A percentile compares a stretch with the other conserved stretches of the same genome.
Conservation (phyloP, 179 eudicot species). For the Beta corolliflora region DNA sequence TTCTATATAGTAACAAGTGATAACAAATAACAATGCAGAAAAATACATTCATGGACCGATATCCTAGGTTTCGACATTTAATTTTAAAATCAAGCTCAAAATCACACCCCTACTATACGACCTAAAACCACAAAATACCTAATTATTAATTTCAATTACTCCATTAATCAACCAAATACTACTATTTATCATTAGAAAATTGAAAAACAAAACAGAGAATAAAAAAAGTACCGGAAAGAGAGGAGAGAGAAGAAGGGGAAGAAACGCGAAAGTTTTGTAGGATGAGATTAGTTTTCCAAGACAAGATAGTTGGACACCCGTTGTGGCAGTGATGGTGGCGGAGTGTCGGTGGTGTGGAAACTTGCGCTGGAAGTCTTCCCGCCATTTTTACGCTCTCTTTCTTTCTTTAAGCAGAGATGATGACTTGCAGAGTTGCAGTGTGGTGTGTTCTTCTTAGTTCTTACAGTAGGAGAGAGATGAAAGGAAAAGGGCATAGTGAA, state of each 20-base stretch:
- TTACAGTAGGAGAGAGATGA: not conserved
- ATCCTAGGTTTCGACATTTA: too few relatives aligned
- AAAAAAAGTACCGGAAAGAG: constrained; percentile 37
- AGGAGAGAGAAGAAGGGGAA: constrained; percentile 31
- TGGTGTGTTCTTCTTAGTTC: not conserved
- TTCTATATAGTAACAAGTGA: too few relatives aligned
- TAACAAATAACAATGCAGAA: too few relatives aligned
- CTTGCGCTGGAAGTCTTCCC: constrained; percentile 49
- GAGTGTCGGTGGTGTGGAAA: constrained; percentile 41
- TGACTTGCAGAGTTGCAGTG: not conserved
- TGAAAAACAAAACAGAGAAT: not conserved
- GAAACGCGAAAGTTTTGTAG: constrained; percentile 30
- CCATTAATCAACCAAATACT: not conserved
- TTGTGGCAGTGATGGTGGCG: constrained; percentile 16
- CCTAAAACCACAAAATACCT: not conserved
- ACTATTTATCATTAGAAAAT: not conserved
- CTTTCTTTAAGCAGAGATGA: constrained; percentile 5
- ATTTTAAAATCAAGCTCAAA: too few relatives aligned
- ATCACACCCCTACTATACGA: too few relatives aligned
- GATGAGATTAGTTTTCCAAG: constrained; percentile 50
- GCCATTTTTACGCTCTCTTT: constrained; percentile 40
- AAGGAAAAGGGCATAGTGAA: not conserved
- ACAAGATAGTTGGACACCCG: constrained; percentile 26
- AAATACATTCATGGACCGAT: too few relatives aligned
- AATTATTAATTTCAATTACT: not conserved